Evolutionary conservation across 2,329 filamentous ascomycete genomes (phyloP).

Genomic region (Emergomyces africanus): DNA sequence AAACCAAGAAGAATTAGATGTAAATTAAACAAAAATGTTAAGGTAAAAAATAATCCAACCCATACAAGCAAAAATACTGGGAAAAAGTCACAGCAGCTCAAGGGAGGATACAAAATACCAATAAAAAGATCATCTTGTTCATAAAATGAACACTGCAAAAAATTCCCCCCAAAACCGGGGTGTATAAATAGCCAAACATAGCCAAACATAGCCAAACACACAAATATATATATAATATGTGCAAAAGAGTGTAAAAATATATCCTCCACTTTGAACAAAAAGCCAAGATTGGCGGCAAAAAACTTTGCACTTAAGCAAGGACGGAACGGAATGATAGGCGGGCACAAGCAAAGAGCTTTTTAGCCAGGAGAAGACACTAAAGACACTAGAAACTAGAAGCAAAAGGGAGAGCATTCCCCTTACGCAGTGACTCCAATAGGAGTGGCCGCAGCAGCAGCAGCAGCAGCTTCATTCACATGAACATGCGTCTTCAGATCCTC

Average conservation of each 20-base stretch:
- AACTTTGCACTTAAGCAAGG: not conserved
- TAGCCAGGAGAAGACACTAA: not conserved
- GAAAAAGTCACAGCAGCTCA: no score
- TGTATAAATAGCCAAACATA: not conserved
- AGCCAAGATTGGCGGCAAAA: not conserved
- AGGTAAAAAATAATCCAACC: no score
- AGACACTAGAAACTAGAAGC: no score
- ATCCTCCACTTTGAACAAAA: not conserved
- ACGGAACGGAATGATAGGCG: not conserved
- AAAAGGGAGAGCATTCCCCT: not conserved
- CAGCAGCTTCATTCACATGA: not conserved
- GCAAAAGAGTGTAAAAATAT: not conserved
- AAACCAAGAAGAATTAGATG: no score
- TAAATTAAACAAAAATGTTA: no score
- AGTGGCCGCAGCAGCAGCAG: not conserved
- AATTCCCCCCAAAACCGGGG: no score
- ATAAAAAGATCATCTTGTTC: no score
- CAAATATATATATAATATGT: not conserved
- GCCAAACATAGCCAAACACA: no score
- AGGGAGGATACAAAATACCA: no score
- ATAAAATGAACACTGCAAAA: no score
- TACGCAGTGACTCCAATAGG: constrained; percentile 8
- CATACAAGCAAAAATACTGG: no score
- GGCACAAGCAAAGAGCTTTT: not conserved
- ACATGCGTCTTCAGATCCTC: constrained; percentile 11